Conservation (phyloP, 2,329 filamentous ascomycete species). For the Coccinonectria pachysandricola region DNA sequence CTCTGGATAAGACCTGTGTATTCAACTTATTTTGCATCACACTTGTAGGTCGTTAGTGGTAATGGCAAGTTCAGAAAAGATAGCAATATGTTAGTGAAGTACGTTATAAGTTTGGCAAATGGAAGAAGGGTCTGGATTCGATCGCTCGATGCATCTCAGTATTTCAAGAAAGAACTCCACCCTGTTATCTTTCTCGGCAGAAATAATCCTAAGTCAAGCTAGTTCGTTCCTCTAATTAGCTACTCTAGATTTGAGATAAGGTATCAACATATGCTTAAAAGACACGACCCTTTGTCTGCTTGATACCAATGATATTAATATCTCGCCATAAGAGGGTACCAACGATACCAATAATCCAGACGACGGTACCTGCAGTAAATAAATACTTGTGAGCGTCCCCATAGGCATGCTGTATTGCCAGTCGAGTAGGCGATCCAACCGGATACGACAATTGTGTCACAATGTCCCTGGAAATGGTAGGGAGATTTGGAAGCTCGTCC, state of each 20-base stretch:
- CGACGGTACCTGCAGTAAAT: constrained; percentile 4
- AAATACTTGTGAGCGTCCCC: constrained; percentile 6
- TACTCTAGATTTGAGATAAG: no score
- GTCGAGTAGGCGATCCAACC: constrained; percentile 4
- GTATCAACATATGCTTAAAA: constrained; percentile 6
- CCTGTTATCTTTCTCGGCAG: constrained; percentile 1
- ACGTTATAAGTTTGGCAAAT: constrained; percentile 3
- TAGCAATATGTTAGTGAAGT: constrained; percentile 7
- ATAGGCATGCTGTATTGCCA: constrained; percentile 10
- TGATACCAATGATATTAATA: constrained; percentile 6
- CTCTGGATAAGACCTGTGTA: neutral
- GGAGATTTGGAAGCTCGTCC: constrained; percentile 16
- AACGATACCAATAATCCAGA: constrained; percentile 6
- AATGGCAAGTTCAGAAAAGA: constrained; percentile 4
- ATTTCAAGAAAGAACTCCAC: constrained; percentile 8
- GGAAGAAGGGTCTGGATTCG: neutral
- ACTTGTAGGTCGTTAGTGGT: neutral
- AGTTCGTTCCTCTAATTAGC: no score
- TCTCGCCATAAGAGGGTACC: constrained; percentile 6
- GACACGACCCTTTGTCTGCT: constrained; percentile 9
- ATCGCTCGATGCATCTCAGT: constrained; percentile 1
- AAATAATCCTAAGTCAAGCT: no score
- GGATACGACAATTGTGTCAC: constrained; percentile 7
- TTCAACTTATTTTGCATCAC: constrained; percentile 1
- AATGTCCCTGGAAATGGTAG: constrained; percentile 29